Conservation (phyloP, 2,329 filamentous ascomycete genomes). For the Tolypocladium ophioglossoides region DNA sequence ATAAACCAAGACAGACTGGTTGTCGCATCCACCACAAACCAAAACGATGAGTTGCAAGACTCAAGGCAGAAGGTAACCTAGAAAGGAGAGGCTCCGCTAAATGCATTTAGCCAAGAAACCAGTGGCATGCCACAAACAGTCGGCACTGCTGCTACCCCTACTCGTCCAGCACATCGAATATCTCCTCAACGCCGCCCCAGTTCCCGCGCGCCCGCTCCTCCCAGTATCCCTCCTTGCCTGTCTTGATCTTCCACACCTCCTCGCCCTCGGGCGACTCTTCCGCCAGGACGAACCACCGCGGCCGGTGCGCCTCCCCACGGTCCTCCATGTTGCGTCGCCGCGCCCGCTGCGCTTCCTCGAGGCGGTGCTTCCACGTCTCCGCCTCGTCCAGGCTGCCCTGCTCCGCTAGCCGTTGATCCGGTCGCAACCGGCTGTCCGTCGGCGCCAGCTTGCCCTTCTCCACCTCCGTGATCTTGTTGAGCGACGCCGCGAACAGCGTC, state of each 20-base stretch:
- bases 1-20: too few species aligned
- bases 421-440: conserved; percentile 75
- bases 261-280: conserved; percentile 47
- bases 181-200: conserved; percentile 49
- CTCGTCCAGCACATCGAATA: conserved; percentile 29
- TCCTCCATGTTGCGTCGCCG: conserved; percentile 68
- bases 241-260: conserved; percentile 66
- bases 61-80: background rate
- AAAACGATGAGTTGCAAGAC: background rate
- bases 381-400: conserved; percentile 72
- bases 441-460: conserved; percentile 65
- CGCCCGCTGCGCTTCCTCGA: conserved; percentile 78
- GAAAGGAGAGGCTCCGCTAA: background rate
- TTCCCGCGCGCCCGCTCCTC: conserved; percentile 62
- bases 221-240: conserved; percentile 87
- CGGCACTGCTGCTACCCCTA: conserved; percentile 6
- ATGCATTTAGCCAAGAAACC: background rate
- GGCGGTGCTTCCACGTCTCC: conserved; percentile 67
- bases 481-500: conserved; percentile 70
- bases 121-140: background rate
- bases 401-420: conserved; percentile 81
- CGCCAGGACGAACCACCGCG: conserved; percentile 76
- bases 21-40: too few species aligned
- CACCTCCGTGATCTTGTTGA: conserved; percentile 80
- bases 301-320: conserved; percentile 58